A percentile compares a stretch with the other conserved stretches of the same genome.
Evolutionary conservation across 2,329 filamentous ascomycete species (phyloP).

Genomic region (Proliferodiscus dingleyae): DNA sequence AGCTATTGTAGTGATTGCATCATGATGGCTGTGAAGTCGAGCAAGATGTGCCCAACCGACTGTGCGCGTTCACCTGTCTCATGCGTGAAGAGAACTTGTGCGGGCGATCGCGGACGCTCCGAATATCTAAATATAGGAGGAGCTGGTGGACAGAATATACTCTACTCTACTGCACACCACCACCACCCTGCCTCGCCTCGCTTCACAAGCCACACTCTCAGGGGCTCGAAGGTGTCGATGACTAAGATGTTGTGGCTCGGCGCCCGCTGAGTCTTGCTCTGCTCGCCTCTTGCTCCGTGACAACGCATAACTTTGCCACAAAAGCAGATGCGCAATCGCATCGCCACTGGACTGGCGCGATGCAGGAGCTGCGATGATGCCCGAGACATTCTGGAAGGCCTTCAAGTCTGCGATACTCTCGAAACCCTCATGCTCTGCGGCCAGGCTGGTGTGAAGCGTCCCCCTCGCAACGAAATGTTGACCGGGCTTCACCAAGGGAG

Average conservation of each 20-base stretch:
- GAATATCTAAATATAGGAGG: constrained; percentile 7
- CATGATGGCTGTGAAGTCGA: not conserved
- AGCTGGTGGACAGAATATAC: no score
- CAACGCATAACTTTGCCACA: constrained; percentile 9
- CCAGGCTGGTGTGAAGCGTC: not conserved
- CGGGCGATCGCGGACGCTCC: constrained; percentile 7
- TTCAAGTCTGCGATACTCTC: not conserved
- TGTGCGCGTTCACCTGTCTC: not conserved
- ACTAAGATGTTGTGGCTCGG: constrained; percentile 1
- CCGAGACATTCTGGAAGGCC: not conserved
- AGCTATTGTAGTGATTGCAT: not conserved
- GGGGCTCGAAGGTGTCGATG: not conserved
- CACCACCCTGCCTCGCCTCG: not conserved
- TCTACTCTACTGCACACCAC: no score
- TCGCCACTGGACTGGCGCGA: constrained; percentile 1
- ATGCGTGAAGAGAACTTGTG: not conserved
- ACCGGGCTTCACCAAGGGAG: constrained; percentile 2
- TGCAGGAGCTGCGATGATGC: constrained; percentile 7
- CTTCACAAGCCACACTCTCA: not conserved
- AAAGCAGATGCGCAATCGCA: not conserved
- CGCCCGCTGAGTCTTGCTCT: constrained; percentile 1
- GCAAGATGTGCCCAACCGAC: not conserved
- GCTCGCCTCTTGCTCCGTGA: not conserved
- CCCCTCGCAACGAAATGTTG: not conserved
- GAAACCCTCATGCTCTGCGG: not conserved